Evolutionary conservation across 257 asterid species (phyloP).

Genomic region (Verbena officinalis): DNA sequence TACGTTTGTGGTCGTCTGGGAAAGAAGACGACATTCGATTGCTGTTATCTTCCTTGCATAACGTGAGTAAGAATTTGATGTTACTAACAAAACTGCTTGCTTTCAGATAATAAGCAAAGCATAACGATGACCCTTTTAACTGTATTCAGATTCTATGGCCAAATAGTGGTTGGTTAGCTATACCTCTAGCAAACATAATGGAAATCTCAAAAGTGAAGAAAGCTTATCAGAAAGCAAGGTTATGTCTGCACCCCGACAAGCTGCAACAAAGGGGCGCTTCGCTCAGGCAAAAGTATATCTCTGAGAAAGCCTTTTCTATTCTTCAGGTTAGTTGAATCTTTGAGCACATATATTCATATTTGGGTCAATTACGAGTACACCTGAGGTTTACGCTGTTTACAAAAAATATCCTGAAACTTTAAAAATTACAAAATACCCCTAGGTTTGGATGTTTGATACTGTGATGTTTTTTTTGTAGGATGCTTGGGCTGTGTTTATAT

Average conservation of each 20-base stretch:
- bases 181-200: constrained; percentile 42
- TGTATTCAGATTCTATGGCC: constrained; percentile 68
- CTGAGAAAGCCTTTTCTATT: constrained; percentile 59
- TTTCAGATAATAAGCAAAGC: not conserved
- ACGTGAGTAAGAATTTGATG: constrained; percentile 46
- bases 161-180: constrained; percentile 61
- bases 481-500: constrained; percentile 68
- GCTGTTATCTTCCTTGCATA: constrained; percentile 72
- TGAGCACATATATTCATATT: not conserved
- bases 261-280: constrained; percentile 86
- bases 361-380: too few species aligned
- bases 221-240: constrained; percentile 77
- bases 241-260: constrained; percentile 83
- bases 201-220: constrained; percentile 65
- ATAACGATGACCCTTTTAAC: not conserved
- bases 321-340: constrained; percentile 74
- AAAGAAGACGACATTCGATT: constrained; percentile 68
- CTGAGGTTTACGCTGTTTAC: too few species aligned
- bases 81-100: constrained; percentile 6
- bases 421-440: too few species aligned
- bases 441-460: not conserved
- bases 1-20: constrained; percentile 66
- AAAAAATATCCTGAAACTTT: too few species aligned
- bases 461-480: constrained; percentile 45
- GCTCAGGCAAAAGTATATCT: constrained; percentile 56